These are phyloP conservation scores for Pseudozyma pruni DNA, from an alignment of 1,284 basidiomycete species.

Conservation along the genomic window DNA sequence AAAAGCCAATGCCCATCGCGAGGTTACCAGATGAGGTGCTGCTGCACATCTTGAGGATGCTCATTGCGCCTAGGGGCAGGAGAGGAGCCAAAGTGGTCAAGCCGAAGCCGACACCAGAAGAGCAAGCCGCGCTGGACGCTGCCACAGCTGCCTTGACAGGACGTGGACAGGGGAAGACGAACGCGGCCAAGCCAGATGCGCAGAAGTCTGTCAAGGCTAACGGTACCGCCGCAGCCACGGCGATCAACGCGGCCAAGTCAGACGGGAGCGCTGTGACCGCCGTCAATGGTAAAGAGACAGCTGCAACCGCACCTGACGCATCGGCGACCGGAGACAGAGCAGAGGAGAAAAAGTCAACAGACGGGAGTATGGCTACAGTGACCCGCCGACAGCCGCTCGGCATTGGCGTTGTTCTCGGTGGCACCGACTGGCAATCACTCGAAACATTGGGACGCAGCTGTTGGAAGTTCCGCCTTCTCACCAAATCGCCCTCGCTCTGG, in stretches of 20 bases:
- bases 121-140: conserved; percentile 35
- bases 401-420: conserved; percentile 57
- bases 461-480: conserved; percentile 62
- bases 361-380: conserved; percentile 10
- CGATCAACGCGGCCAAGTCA: not conserved
- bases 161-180: not conserved
- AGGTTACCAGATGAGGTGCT: conserved; percentile 62
- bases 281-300: not conserved
- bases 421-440: conserved; percentile 61
- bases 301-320: not conserved
- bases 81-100: conserved; percentile 53
- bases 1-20: conserved; percentile 37
- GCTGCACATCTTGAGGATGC: conserved; percentile 47
- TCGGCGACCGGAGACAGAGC: conserved; percentile 4
- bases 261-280: not conserved
- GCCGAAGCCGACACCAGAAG: conserved; percentile 42
- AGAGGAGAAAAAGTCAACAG: conserved; percentile 9
- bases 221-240: not conserved
- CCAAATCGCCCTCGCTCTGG: conserved; percentile 56
- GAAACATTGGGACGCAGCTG: conserved; percentile 58
- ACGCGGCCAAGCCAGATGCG: not conserved
- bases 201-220: conserved; percentile 10
- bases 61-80: conserved; percentile 48
- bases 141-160: conserved; percentile 28
- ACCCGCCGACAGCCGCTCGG: conserved; percentile 31